These are phyloP conservation scores for Lunasporangiospora selenospora DNA, from an alignment of 192 early-diverging fungal genomes.

Conservation along the genomic window DNA sequence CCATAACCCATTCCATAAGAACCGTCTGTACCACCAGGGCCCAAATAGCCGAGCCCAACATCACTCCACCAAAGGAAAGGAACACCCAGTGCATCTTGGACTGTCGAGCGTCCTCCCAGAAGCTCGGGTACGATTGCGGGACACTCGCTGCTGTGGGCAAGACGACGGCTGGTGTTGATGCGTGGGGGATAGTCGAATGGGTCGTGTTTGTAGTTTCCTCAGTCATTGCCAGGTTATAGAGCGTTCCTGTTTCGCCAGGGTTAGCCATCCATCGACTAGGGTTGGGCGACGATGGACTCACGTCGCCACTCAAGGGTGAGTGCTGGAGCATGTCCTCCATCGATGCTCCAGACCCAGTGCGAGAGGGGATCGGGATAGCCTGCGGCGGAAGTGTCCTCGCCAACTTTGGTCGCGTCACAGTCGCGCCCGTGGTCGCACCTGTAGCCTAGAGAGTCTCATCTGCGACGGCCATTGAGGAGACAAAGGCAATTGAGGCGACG, in stretches of 20 bases:
- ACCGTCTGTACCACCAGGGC: conserved; percentile 20
- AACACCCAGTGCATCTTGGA: conserved; percentile 27
- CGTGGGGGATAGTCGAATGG: too few relatives aligned
- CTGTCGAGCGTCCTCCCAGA: conserved; percentile 28
- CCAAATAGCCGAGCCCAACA: conserved; percentile 19
- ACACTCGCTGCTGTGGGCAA: not conserved
- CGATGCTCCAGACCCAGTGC: too few relatives aligned
- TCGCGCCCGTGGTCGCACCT: conserved; percentile 7
- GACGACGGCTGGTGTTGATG: too few relatives aligned
- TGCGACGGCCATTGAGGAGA: conserved; percentile 15
- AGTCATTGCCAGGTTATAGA: conserved; percentile 8
- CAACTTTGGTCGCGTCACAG: conserved; percentile 20
- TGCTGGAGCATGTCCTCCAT: too few relatives aligned
- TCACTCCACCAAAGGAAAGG: conserved; percentile 26
- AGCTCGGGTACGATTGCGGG: conserved; percentile 2
- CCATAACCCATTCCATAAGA: conserved; percentile 15
- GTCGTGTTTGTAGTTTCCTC: too few relatives aligned
- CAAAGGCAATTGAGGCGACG: too few relatives aligned
- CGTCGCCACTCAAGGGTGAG: too few relatives aligned
- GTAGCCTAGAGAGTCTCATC: conserved; percentile 10
- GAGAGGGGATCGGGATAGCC: conserved; percentile 14
- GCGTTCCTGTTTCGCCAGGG: not conserved
- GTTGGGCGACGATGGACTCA: not conserved
- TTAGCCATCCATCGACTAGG: conserved; percentile 4
- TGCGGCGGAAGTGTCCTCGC: conserved; percentile 26